Evolutionary conservation across 2,329 filamentous ascomycete species (phyloP).

Genomic region (Magnaporthiopsis incrustans): DNA sequence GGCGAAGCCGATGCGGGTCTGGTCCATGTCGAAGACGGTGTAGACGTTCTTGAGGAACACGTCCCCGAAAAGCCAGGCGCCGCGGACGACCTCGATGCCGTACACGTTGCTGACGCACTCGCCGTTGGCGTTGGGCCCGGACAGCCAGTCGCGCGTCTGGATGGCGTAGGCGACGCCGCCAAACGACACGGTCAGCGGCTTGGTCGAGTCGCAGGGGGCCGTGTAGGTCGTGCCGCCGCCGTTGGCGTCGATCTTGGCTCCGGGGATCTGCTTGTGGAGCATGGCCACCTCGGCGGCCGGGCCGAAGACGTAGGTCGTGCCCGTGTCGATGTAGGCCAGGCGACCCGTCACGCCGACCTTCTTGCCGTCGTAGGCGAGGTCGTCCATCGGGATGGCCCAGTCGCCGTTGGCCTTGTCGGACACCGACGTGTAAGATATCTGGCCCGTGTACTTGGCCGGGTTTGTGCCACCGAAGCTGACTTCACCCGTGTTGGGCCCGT

Average conservation of each 20-base stretch:
- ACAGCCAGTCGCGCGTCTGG: constrained; percentile 63
- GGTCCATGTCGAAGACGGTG: constrained; percentile 71
- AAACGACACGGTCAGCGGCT: constrained; percentile 57
- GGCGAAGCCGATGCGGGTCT: constrained; percentile 50
- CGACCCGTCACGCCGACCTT: constrained; percentile 45
- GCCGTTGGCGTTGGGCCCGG: constrained; percentile 32
- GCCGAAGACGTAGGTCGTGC: constrained; percentile 72
- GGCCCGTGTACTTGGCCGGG: constrained; percentile 55
- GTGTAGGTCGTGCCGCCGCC: constrained; percentile 56
- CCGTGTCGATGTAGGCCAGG: constrained; percentile 72
- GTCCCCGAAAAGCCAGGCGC: constrained; percentile 74
- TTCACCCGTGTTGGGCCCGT: constrained; percentile 63
- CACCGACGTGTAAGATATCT: constrained; percentile 57
- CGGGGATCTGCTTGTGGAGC: constrained; percentile 59
- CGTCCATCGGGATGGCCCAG: constrained; percentile 68
- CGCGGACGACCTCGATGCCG: constrained; percentile 57
- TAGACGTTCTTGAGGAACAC: constrained; percentile 89
- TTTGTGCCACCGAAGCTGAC: constrained; percentile 70
- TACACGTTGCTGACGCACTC: constrained; percentile 66
- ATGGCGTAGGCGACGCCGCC: constrained; percentile 59
- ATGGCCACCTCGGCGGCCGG: constrained; percentile 55
- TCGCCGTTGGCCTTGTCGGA: constrained; percentile 41
- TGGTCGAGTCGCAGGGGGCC: constrained; percentile 63
- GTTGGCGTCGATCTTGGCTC: constrained; percentile 32
- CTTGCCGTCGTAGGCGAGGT: constrained; percentile 54